Percentiles rank a stretch among this genome's conserved stretches.
phyloP scores from a whole-genome alignment of 2,329 filamentous ascomycete genomes.

The Fusarium albosuccineum region DNA sequence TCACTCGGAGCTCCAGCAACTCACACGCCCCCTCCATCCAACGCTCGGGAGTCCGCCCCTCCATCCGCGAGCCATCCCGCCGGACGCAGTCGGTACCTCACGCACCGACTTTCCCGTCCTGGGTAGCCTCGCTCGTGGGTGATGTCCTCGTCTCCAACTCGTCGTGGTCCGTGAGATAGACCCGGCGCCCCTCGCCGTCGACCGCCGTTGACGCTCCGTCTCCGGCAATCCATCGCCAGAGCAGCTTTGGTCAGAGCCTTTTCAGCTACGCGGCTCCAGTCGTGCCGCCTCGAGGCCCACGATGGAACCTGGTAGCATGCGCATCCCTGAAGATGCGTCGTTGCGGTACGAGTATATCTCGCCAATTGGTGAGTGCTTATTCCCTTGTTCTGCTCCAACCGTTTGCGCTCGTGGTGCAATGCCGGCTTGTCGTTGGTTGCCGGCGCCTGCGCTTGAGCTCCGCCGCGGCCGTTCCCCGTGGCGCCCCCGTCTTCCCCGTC shows the following conservation, averaged over 20 bases:
- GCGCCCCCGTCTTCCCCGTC: constrained; percentile 44
- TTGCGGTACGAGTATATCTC: constrained; percentile 61
- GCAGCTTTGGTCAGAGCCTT: constrained; percentile 24
- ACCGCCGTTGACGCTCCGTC: constrained; percentile 30
- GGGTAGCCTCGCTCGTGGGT: constrained; percentile 37
- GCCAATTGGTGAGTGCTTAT: constrained; percentile 67
- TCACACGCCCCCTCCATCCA: constrained; percentile 43
- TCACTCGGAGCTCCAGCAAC: constrained; percentile 30
- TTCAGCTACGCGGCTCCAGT: constrained; percentile 39
- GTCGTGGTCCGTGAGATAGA: constrained; percentile 26
- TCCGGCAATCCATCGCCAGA: constrained; percentile 31
- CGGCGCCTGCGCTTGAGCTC: constrained; percentile 43
- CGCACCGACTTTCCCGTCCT: constrained; percentile 47
- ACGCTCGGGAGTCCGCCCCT: constrained; percentile 40
- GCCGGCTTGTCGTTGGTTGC: constrained; percentile 60
- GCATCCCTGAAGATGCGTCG: constrained; percentile 61
- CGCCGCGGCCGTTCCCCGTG: constrained; percentile 44
- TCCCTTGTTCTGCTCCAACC: constrained; percentile 52
- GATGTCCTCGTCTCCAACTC: constrained; percentile 22
- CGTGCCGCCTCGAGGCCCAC: constrained; percentile 36
- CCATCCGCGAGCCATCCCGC: constrained; percentile 35
- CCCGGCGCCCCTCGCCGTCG: constrained; percentile 30
- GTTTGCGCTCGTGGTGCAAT: constrained; percentile 63
- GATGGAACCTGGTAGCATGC: constrained; percentile 59
- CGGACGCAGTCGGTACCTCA: constrained; percentile 29